phyloP scores from a whole-genome alignment of 2,329 filamentous ascomycete genomes.

The Colletotrichum siamense region DNA sequence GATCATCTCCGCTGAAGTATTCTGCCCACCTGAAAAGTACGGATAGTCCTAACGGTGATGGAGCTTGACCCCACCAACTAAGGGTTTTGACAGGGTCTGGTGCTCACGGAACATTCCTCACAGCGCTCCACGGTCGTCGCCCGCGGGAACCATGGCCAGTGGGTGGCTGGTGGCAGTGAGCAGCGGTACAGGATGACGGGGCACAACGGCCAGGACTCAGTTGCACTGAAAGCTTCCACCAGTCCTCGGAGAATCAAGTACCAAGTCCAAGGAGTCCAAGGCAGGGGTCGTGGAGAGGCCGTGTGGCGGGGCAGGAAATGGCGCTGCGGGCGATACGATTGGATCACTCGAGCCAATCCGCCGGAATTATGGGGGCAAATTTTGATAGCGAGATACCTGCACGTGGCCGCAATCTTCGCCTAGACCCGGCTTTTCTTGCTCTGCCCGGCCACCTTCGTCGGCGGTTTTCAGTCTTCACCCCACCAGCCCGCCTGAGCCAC shows the following conservation, averaged over 20 bases:
- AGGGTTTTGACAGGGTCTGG: not conserved
- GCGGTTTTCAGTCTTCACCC: not conserved
- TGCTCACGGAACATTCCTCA: not conserved
- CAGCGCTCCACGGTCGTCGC: not conserved
- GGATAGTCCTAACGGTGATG: not conserved
- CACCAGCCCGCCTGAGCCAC: slow-evolving; percentile 4
- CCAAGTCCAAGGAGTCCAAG: not conserved
- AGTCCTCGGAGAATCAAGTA: not conserved
- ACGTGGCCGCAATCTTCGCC: not conserved
- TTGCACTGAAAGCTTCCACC: not conserved
- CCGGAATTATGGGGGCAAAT: not conserved
- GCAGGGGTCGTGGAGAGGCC: slow-evolving; percentile 14
- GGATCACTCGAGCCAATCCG: not conserved
- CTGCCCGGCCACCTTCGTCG: not conserved
- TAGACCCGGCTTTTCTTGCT: not conserved
- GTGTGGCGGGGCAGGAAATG: slow-evolving; percentile 18
- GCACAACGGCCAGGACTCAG: not conserved
- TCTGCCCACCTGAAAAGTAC: slow-evolving; percentile 4
- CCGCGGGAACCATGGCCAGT: not conserved
- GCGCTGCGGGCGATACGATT: not conserved
- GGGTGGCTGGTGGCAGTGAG: not conserved
- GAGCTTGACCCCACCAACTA: slow-evolving; percentile 9
- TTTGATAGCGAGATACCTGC: slow-evolving; percentile 13
- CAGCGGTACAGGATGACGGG: not conserved
- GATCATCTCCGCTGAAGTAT: slow-evolving; percentile 14